Percentiles rank a stretch among this genome's conserved stretches.
Evolutionary conservation across 257 asterid species (phyloP).

Genomic region (Gentiana dahurica): DNA sequence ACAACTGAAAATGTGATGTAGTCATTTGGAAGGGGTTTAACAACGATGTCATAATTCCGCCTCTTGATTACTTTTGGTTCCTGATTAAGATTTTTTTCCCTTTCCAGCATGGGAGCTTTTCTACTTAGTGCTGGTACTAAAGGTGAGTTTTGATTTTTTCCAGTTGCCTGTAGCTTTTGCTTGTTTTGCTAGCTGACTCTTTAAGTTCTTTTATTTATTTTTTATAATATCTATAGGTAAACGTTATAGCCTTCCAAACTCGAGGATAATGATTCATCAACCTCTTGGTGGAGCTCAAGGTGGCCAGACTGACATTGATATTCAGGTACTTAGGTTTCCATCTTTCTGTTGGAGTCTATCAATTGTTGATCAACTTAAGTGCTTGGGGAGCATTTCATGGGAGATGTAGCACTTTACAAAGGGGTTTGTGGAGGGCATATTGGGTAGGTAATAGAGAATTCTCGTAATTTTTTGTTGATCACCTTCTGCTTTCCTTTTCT

Average conservation of each 20-base stretch:
- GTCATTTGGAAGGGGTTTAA: no score
- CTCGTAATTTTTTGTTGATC: no score
- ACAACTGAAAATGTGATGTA: no score
- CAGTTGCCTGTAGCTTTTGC: neutral
- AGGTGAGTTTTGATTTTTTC: constrained; percentile 34
- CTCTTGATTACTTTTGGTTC: no score
- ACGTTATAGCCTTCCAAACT: constrained; percentile 70
- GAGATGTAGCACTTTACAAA: no score
- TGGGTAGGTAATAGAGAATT: no score
- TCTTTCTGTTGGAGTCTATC: neutral
- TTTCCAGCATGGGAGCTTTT: constrained; percentile 91
- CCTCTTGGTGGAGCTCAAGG: constrained; percentile 93
- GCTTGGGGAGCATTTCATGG: neutral
- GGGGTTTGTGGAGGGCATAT: no score
- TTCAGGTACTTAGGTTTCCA: constrained; percentile 40
- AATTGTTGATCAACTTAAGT: neutral
- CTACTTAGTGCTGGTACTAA: constrained; percentile 81
- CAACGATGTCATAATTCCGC: no score
- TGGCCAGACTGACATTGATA: constrained; percentile 62
- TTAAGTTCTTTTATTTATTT: neutral
- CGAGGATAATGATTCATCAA: constrained; percentile 84
- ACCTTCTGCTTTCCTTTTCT: no score
- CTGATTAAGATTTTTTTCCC: neutral
- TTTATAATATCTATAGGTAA: constrained; percentile 35
- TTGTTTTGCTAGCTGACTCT: neutral